Base-by-base conservation (phyloP, 345 rosid genomes). In the Aquilaria malaccensis region DNA sequence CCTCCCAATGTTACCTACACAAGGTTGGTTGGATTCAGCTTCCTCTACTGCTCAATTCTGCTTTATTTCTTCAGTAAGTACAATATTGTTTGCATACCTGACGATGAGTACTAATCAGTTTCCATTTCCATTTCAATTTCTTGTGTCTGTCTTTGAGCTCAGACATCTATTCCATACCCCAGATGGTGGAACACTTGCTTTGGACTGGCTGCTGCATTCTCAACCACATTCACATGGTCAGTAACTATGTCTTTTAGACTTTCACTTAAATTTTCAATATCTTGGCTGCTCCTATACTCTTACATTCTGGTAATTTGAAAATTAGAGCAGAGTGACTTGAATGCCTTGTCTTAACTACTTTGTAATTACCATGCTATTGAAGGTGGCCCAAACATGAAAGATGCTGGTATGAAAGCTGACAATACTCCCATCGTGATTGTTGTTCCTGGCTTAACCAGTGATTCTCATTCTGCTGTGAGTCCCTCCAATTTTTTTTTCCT, bases 111-210 rank as follows among this genome's bases (percentile, higher is more conserved):
- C 33, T 10, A 14, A 50, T 32, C 12, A 9, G 22, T 15, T 30
- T 22, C 22, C 22, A 22, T 22, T 22, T 22, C 22, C 22, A 22
- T 22, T 22, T 37, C 7, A 37, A 37, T 37, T 37, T 37, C 4
- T 37, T 22, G 22, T 22, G 7, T 37, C 4, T 37, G 43, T 37
- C 30, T 11, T 64, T 32, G 12, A 55, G 50, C 50, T 58, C 71
- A 91, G 98, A 66, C 75, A 83, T 37, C 55, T 92, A 6, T 92
- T 83, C 77, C 76, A 56, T 58, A 65, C 84, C 74, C 73, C 80
- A 65, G 98, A 92, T 77, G 98, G 93, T 48, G 96, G 96, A 65
- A 89, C 87, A 33, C 78, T 92, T 71, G 98, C 95, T 61, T 59
- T 92, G 80, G 96, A 89, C 70, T 89, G 98, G 98, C 72, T 92